Evolutionary conservation across 2,329 filamentous ascomycete species (phyloP), one percentile per base, ranked within the genome.

Genomic region (Fusarium sublunatum): DNA sequence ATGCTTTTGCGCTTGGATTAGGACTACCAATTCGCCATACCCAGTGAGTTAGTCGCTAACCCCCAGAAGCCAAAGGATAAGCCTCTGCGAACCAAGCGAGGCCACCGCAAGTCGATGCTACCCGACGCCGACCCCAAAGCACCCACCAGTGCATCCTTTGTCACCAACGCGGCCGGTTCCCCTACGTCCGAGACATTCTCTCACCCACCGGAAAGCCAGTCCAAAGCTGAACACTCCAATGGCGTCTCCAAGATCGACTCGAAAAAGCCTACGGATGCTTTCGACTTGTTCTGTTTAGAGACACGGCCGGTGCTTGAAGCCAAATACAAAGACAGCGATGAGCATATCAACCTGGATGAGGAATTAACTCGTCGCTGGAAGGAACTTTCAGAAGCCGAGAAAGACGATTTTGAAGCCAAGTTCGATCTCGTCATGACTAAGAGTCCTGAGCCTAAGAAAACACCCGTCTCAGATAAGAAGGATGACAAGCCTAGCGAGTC

Each of bases 11-110:
- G 68, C 67, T 57, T 66, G 68, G 68, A 67, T 70, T 73, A 75
- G 73, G 72, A 73, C 69, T 71, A 70, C 64, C 63, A 66, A 61
- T 64, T 73, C 68, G 70, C 68, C 67, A 68, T 67, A 64, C 61
- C 70, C 64, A 70, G 58, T 73, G 73, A 74, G 58, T 64, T 69
- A 64, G 74, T 66, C 72, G 73, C 75, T 76, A 75, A 76, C 71
- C 68, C 68, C 68, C 69, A 70, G 65, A 74, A 91, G 88, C 90
- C 90, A 31, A 89, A 91, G 76, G 90, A 92, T 71, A 92, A 92
- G 76, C 90, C 90, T 28, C 79, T 92, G 64, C 86, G 90, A 29
- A 88, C 86, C 62, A 93, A 93, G 80, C 85, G 90, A 50, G 88
- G 88, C 58, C 88, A 91, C 70, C 80, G 89, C 49, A 89, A 89